Conservation (phyloP, 208 protist species). For the Trichomonas tenax region DNA sequence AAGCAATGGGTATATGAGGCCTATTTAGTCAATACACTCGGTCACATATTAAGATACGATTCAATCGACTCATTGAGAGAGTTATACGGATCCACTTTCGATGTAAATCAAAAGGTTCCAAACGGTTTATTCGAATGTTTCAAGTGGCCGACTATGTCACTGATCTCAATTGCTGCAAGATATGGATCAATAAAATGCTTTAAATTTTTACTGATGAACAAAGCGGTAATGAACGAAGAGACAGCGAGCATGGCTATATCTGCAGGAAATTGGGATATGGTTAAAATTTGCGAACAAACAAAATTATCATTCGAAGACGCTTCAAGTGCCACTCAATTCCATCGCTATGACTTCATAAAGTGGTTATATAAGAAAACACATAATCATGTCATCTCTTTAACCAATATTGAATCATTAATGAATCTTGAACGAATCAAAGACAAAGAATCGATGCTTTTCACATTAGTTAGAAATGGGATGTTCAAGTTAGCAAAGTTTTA, state of each 20-base stretch:
- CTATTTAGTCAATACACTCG: background rate
- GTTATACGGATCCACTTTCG: background rate
- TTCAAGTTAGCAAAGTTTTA: background rate
- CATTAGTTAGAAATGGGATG: background rate
- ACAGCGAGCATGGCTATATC: background rate
- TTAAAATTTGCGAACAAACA: background rate
- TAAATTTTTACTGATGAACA: background rate
- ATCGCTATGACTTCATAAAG: background rate
- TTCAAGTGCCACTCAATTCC: background rate
- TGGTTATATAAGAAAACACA: background rate
- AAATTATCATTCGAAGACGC: background rate
- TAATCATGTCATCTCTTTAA: background rate
- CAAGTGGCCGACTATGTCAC: background rate
- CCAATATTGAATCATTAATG: background rate
- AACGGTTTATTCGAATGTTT: background rate
- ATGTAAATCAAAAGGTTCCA: background rate
- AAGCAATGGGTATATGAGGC: background rate
- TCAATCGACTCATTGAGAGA: background rate
- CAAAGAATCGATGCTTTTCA: background rate
- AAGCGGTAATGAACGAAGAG: background rate
- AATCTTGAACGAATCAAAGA: background rate
- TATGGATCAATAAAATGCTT: background rate
- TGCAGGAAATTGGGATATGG: background rate
- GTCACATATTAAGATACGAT: background rate
- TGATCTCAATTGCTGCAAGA: background rate